Evolutionary conservation across 2,329 filamentous ascomycete species (phyloP).

Genomic region (Apiospora malaysiana): DNA sequence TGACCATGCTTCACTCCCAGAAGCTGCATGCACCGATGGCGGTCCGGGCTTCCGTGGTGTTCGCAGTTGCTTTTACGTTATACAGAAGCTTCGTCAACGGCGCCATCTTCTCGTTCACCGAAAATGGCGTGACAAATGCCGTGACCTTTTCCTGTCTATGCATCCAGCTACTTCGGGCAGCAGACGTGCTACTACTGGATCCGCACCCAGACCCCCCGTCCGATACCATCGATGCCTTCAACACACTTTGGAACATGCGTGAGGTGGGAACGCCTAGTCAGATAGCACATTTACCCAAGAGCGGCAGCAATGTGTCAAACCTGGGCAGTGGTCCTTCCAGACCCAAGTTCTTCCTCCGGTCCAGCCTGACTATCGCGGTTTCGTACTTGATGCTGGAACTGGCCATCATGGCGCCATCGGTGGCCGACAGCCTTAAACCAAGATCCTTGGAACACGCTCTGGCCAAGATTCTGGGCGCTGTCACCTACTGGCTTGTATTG

Average conservation of each 20-base stretch:
- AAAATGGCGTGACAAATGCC: neutral
- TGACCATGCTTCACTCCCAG: neutral
- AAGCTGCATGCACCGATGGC: neutral
- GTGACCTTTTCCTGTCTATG: neutral
- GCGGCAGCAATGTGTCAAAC: too few species aligned
- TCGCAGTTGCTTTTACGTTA: neutral
- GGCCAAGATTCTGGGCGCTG: neutral
- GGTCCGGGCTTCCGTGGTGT: neutral
- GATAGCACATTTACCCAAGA: neutral
- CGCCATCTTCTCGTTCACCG: neutral
- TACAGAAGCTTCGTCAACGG: neutral
- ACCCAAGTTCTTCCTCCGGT: neutral
- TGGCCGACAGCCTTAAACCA: neutral
- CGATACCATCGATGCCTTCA: slow-evolving; percentile 6
- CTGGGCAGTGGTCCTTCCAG: neutral
- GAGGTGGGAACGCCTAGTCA: neutral
- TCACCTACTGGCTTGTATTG: neutral
- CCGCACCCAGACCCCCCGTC: neutral
- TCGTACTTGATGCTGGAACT: slow-evolving; percentile 3
- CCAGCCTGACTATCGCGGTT: neutral
- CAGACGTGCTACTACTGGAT: neutral
- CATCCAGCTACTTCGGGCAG: neutral
- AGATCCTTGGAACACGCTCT: neutral
- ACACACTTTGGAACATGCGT: slow-evolving; percentile 10
- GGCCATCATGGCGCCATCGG: neutral